phyloP scores from a whole-genome alignment of 192 early-diverging fungal genomes.

The Coemansia furcata region DNA sequence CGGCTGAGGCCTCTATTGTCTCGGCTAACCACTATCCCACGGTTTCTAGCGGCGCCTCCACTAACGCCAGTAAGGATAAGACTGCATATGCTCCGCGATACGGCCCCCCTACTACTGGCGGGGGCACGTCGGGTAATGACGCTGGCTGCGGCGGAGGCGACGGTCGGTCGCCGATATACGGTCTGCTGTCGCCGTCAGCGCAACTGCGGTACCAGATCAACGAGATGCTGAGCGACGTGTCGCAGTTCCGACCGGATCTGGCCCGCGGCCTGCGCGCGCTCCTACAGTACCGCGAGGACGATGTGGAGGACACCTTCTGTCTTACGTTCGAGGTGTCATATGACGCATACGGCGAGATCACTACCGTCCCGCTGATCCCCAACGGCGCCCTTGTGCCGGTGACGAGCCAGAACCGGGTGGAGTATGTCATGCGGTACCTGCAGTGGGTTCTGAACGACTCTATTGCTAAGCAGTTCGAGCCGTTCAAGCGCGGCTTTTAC shows the following conservation, averaged over 20 bases:
- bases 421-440: slow-evolving; percentile 82
- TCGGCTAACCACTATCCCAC: slow-evolving; percentile 16
- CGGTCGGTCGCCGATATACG: slow-evolving; percentile 31
- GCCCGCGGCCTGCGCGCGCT: slow-evolving; percentile 81
- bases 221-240: slow-evolving; percentile 76
- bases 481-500: slow-evolving; percentile 85
- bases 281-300: slow-evolving; percentile 73
- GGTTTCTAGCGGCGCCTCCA: neutral
- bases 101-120: neutral
- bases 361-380: slow-evolving; percentile 63
- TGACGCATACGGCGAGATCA: slow-evolving; percentile 67
- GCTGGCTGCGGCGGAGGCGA: neutral
- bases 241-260: slow-evolving; percentile 68
- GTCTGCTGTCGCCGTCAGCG: slow-evolving; percentile 35
- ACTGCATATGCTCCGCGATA: slow-evolving; percentile 9
- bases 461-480: slow-evolving; percentile 72
- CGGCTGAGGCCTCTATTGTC: slow-evolving; percentile 13
- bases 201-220: slow-evolving; percentile 54
- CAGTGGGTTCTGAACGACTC: slow-evolving; percentile 79
- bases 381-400: slow-evolving; percentile 61
- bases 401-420: slow-evolving; percentile 62
- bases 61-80: neutral
- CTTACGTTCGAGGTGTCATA: slow-evolving; percentile 74
- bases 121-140: neutral
- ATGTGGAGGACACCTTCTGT: slow-evolving; percentile 84